A percentile compares a stretch with the other conserved stretches of the same genome.
These are phyloP conservation scores for Shiraia bambusicola DNA, from an alignment of 2,329 filamentous ascomycete species.

Conservation along the genomic window DNA sequence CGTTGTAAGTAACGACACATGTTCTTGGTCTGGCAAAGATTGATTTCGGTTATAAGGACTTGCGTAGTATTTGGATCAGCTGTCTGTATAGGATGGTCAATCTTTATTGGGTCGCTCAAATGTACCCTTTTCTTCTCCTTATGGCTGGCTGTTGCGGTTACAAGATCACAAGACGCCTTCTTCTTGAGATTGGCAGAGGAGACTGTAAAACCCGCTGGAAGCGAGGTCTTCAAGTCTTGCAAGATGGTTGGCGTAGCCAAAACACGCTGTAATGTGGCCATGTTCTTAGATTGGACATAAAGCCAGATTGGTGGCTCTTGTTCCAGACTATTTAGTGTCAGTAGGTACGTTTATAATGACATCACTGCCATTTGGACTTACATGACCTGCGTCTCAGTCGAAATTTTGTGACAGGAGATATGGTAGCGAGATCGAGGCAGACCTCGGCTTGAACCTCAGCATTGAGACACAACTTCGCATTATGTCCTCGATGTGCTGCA, in stretches of 20 bases:
- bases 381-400: background rate
- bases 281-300: slow-evolving; percentile 24
- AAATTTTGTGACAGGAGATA: slow-evolving; percentile 22
- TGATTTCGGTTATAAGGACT: slow-evolving; percentile 6
- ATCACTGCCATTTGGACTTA: background rate
- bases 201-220: background rate
- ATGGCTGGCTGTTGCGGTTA: background rate
- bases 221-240: background rate
- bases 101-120: slow-evolving; percentile 4
- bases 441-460: slow-evolving; percentile 21
- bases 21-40: slow-evolving; percentile 26
- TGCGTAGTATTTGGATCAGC: background rate
- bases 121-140: slow-evolving; percentile 17
- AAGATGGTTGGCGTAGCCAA: background rate
- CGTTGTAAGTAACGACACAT: slow-evolving; percentile 25
- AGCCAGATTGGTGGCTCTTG: slow-evolving; percentile 24
- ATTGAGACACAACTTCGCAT: slow-evolving; percentile 27
- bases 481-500: slow-evolving; percentile 17
- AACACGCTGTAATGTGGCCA: slow-evolving; percentile 1
- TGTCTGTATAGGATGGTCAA: background rate
- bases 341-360: background rate
- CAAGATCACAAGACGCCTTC: slow-evolving; percentile 15
- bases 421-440: slow-evolving; percentile 24
- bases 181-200: slow-evolving; percentile 15
- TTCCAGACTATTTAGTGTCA: background rate